Percentiles rank a stretch among this genome's conserved stretches.
Conservation (phyloP, 192 early-diverging fungal genomes). For the Rhizophagus clarus region DNA sequence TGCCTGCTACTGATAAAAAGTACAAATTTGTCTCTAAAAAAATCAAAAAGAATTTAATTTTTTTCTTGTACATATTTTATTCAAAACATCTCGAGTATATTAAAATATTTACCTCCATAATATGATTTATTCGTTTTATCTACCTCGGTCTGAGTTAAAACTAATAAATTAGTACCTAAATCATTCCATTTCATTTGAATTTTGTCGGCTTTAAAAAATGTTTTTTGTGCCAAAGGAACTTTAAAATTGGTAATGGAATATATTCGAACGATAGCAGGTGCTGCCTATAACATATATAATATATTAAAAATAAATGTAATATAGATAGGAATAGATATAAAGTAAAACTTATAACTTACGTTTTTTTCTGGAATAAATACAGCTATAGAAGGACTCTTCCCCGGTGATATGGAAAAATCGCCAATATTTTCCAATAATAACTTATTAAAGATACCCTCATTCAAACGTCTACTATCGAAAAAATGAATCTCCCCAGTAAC, state of each 20-base stretch:
- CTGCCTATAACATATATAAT: conserved; percentile 41
- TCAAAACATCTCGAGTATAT: neutral
- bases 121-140: conserved; percentile 95
- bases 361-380: conserved; percentile 90
- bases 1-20: conserved; percentile 86
- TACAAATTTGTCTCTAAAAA: conserved; percentile 83
- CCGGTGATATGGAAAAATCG: conserved; percentile 88
- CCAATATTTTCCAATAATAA: conserved; percentile 77
- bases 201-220: conserved; percentile 95
- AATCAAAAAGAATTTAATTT: neutral
- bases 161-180: conserved; percentile 82
- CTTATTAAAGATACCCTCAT: conserved; percentile 55
- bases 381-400: conserved; percentile 77
- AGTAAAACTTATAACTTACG: conserved; percentile 5
- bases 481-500: conserved; percentile 89
- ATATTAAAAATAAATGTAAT: neutral
- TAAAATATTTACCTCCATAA: conserved; percentile 68
- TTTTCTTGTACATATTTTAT: neutral
- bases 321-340: neutral
- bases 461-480: conserved; percentile 67
- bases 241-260: conserved; percentile 79
- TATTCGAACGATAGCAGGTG: conserved; percentile 86
- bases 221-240: conserved; percentile 78
- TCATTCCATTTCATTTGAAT: conserved; percentile 94
- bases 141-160: conserved; percentile 93